Evolutionary conservation across 805 yeast genomes (phyloP).

Genomic region (Diddensiella caesifluorescens): DNA sequence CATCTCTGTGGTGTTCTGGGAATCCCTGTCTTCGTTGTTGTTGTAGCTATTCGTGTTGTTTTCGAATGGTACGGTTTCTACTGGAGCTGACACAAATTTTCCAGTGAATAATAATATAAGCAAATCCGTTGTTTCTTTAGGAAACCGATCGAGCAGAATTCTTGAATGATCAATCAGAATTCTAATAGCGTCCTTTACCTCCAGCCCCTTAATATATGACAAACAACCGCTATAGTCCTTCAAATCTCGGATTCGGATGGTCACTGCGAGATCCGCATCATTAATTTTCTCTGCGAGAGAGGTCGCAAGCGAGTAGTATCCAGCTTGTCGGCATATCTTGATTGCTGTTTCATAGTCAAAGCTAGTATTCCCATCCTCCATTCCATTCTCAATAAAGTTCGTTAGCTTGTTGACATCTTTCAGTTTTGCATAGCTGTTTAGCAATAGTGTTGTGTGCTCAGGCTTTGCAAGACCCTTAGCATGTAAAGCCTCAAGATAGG

Average conservation of each 20-base stretch:
- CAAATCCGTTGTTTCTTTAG: slow-evolving; percentile 76
- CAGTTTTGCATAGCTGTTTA: slow-evolving; percentile 76
- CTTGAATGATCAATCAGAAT: slow-evolving; percentile 66
- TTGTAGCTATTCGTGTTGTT: slow-evolving; percentile 7
- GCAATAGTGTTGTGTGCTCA: slow-evolving; percentile 75
- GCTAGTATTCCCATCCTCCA: slow-evolving; percentile 29
- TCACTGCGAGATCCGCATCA: slow-evolving; percentile 70
- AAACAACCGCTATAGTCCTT: slow-evolving; percentile 56
- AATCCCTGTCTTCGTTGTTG: slow-evolving; percentile 3
- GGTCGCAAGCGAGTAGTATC: slow-evolving; percentile 61
- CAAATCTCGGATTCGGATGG: slow-evolving; percentile 63
- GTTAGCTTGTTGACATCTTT: slow-evolving; percentile 55
- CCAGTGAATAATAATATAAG: slow-evolving; percentile 89
- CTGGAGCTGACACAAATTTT: slow-evolving; percentile 48
- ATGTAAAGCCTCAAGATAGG: slow-evolving; percentile 58
- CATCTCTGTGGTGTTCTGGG: not conserved
- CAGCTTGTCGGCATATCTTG: slow-evolving; percentile 65
- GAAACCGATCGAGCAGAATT: slow-evolving; percentile 55
- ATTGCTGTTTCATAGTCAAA: slow-evolving; percentile 68
- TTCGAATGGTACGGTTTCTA: slow-evolving; percentile 16
- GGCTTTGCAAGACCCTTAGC: slow-evolving; percentile 52
- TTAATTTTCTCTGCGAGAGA: slow-evolving; percentile 63
- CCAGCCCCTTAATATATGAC: slow-evolving; percentile 58
- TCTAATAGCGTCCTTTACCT: slow-evolving; percentile 71
- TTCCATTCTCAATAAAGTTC: slow-evolving; percentile 47